phyloP scores from a whole-genome alignment of 2,329 filamentous ascomycete species.

The Colletotrichum simmondsii region DNA sequence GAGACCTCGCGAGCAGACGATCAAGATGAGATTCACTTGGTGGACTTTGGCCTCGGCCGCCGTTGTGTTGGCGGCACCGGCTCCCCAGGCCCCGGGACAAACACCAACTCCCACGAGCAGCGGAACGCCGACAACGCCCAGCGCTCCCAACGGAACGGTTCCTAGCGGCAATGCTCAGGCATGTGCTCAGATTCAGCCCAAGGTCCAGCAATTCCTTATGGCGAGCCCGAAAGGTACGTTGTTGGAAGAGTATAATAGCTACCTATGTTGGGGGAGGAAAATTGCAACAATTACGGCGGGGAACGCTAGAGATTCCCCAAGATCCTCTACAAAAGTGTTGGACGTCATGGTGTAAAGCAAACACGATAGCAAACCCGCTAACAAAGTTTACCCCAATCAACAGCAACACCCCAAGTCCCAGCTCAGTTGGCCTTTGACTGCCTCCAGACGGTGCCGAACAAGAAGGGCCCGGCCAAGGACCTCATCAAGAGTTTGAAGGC shows the following conservation, averaged over 20 bases:
- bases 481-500: slow-evolving; percentile 51
- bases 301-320: not conserved
- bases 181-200: slow-evolving; percentile 22
- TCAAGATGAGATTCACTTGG: slow-evolving; percentile 21
- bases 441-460: slow-evolving; percentile 51
- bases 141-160: not conserved
- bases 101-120: not conserved
- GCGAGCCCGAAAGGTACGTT: slow-evolving; percentile 27
- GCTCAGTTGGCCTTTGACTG: slow-evolving; percentile 50
- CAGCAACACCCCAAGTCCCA: slow-evolving; percentile 45
- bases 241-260: not conserved
- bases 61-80: slow-evolving; percentile 21
- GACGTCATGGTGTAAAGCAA: too few species aligned
- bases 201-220: not conserved
- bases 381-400: slow-evolving; percentile 29
- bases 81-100: slow-evolving; percentile 9
- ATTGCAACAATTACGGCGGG: not conserved
- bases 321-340: not conserved
- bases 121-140: not conserved
- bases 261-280: too few species aligned
- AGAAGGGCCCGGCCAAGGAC: slow-evolving; percentile 45
- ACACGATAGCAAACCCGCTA: not conserved
- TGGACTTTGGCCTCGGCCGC: slow-evolving; percentile 28
- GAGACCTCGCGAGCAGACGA: not conserved
- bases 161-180: not conserved